phyloP scores from a whole-genome alignment of 2,329 filamentous ascomycete genomes.

The Cytospora mali region DNA sequence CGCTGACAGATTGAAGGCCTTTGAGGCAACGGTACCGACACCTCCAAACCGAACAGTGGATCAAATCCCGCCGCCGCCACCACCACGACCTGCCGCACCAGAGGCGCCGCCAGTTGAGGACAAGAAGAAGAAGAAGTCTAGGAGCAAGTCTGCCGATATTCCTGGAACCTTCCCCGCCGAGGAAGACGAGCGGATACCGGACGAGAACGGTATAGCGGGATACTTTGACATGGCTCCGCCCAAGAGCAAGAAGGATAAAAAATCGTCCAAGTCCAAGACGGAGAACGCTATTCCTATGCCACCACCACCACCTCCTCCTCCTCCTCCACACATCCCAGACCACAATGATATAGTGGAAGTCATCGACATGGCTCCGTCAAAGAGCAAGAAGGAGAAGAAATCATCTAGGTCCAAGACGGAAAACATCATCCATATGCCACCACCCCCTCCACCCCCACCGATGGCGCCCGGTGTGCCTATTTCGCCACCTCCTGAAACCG shows the following conservation, averaged over 20 bases:
- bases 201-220: constrained; percentile 50
- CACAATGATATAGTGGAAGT: constrained; percentile 50
- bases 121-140: constrained; percentile 44
- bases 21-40: constrained; percentile 47
- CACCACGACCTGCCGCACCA: constrained; percentile 37
- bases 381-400: constrained; percentile 41
- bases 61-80: constrained; percentile 42
- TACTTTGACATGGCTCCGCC: constrained; percentile 53
- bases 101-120: constrained; percentile 39
- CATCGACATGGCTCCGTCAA: constrained; percentile 50
- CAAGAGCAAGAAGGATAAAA: constrained; percentile 39
- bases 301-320: constrained; percentile 10
- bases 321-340: background rate
- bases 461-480: constrained; percentile 51
- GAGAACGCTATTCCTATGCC: constrained; percentile 1
- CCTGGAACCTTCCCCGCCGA: constrained; percentile 63
- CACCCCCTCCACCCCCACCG: constrained; percentile 44
- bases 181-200: constrained; percentile 41
- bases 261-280: constrained; percentile 32
- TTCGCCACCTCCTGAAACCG: constrained; percentile 55
- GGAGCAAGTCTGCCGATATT: constrained; percentile 43
- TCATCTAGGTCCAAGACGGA: constrained; percentile 42
- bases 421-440: constrained; percentile 37
- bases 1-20: constrained; percentile 59
- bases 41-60: constrained; percentile 35